Percentiles rank a stretch among this genome's conserved stretches.
Evolutionary conservation across 495 filamentous ascomycete genomes (phyloP).

Genomic region (Schizothecium vesticola): DNA sequence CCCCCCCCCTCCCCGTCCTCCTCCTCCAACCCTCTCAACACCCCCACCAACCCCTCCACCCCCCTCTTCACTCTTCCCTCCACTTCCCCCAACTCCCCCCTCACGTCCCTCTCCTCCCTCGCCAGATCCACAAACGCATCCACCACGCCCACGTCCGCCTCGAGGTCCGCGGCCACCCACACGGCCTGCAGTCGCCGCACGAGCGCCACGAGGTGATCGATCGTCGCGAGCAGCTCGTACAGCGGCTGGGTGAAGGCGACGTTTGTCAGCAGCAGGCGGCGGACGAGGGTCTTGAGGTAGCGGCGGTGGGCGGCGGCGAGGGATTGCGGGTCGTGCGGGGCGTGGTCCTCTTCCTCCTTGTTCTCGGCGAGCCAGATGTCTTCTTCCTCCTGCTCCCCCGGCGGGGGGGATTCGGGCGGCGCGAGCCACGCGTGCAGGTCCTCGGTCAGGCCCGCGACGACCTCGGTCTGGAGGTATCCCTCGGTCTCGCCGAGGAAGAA

Average conservation of each 20-base stretch:
- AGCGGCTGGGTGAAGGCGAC: slow-evolving; percentile 63
- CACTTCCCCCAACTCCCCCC: slow-evolving; percentile 50
- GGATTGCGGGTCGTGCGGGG: slow-evolving; percentile 70
- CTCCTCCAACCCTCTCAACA: slow-evolving; percentile 39
- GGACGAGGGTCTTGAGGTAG: slow-evolving; percentile 62
- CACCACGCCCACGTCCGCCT: slow-evolving; percentile 71
- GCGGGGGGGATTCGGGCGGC: background rate
- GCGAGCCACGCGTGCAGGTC: slow-evolving; percentile 52
- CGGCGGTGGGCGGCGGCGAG: slow-evolving; percentile 70
- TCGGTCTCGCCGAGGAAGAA: slow-evolving; percentile 85
- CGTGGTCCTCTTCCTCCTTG: slow-evolving; percentile 4
- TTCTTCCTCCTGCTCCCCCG: slow-evolving; percentile 7
- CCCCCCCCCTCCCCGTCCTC: background rate
- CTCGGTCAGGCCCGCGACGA: slow-evolving; percentile 71
- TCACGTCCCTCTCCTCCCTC: slow-evolving; percentile 61
- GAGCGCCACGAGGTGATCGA: slow-evolving; percentile 73
- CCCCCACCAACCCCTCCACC: slow-evolving; percentile 57
- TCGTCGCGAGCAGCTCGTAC: slow-evolving; percentile 61
- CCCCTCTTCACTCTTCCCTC: slow-evolving; percentile 51
- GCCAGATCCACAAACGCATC: slow-evolving; percentile 65
- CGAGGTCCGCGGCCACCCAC: slow-evolving; percentile 68
- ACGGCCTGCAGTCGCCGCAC: slow-evolving; percentile 64
- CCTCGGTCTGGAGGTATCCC: slow-evolving; percentile 83
- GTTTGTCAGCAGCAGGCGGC: slow-evolving; percentile 67
- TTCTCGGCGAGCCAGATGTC: slow-evolving; percentile 19